Evolutionary conservation across 1,139 yeast species (phyloP), one percentile per base, ranked within the genome.

Genomic region (Candida sanyaensis): DNA sequence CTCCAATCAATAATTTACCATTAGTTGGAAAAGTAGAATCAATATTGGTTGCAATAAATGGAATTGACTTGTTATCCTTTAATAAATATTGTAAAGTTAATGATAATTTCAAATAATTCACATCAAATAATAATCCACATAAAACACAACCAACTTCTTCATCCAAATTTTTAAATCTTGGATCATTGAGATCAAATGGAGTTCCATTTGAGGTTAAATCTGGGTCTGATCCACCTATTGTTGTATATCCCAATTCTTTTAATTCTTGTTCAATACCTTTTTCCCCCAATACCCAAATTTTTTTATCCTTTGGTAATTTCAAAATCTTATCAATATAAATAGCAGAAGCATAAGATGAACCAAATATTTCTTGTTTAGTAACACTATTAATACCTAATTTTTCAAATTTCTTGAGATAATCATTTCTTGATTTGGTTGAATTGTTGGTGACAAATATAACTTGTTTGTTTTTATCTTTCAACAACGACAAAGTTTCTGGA

Each of bases 1-100:
- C 98, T 23, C 99, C 99, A 27, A 97, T 95, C 46, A 93, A 76
- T 46, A 88, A 78, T 57, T 82, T 77, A 1, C 96, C 97, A 63
- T 88, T 86, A 49, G 88, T 82, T 5, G 99, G 99, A 73, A 84
- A 93, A 0, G 99, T 93, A 1, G 96, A 87, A 64, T 93, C 99
- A 42, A 88, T 87, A 64, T 93, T 93, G n/a, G 99, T 93, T 28
- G 97, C 98, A 55, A 95, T 76, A 64, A 91, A 93, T 34, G 87
- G 81, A 5, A 90, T 75, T 2, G 80, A 74, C 44, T 86, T 84
- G 55, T 86, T 77, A 54, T 78, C 80, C 49, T 73, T 68, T 48
- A 75, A 59, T 45, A 93, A 73, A 59, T 93, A 92, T 60, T 89
- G 91, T 72, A 92, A 76, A 4, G 97, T 89, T 31, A 84, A 74